Base-by-base conservation (phyloP, 331 rosid species). In the Acacia concinna region DNA sequence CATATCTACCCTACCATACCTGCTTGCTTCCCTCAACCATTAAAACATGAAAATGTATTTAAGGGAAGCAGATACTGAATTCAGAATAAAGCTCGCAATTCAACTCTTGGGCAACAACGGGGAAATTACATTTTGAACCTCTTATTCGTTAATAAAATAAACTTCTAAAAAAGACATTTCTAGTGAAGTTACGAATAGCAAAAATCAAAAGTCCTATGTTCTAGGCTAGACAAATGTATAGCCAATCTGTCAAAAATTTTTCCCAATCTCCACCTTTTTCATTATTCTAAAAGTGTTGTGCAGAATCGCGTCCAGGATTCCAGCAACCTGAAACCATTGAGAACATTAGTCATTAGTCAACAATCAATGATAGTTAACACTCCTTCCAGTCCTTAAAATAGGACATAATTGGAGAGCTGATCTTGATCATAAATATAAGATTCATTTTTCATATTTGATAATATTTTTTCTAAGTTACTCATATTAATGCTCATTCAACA, bases 191-290 rank as follows among this genome's bases (percentile, higher is more conserved):
- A 75, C 43, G 76, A 52, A 46, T 72, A 18, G 59, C 72, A 80
- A 86, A 86, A 85, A 81, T 84, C 54, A 77, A 75, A 78, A 73
- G 77, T 78, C 71, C 47, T 72, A 77, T n/a, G 32, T 32, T 32
- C 71, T 75, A 79, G 14, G 49, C 75, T 75, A 74, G 71, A 83
- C 57, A 71, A 59, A 60, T 56, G 20, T 81, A 43, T 65, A 54
- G 44, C 75, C 87, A 79, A 80, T 66, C 86, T 77, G 83, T 95
- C 91, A 95, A 77, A 93, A 86, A 78, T 90, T 90, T 71, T 95
- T 95, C 77, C 99, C 98, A 70, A 95, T 88, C 75, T 92, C 98
- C 75, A 92, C 79, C 75, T 94, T 92, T 85, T 84, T 92, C 86
- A 92, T 72, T 30, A 93, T 43, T 82, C 90, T 90, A 8, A 94